These are phyloP conservation scores for Aeschynomene evenia DNA, from an alignment of 306 rosid genomes.

Conservation along the genomic window DNA sequence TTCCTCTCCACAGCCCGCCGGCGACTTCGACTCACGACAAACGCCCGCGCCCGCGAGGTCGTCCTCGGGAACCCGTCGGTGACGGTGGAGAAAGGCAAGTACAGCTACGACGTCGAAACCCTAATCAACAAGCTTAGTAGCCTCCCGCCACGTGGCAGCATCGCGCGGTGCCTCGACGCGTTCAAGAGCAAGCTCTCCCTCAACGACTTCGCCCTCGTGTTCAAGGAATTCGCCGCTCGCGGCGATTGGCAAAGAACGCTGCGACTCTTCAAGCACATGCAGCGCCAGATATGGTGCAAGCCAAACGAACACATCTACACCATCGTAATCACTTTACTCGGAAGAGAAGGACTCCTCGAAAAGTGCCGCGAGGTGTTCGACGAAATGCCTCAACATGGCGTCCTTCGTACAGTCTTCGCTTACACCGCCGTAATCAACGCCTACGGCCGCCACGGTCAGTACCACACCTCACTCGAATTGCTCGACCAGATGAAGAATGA, in stretches of 20 bases:
- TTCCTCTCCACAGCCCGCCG: background rate
- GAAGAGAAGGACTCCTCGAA: conserved; percentile 84
- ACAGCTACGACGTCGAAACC: conserved; percentile 90
- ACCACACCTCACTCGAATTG: conserved; percentile 60
- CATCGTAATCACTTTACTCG: conserved; percentile 77
- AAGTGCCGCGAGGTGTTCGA: conserved; percentile 86
- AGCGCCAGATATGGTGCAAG: conserved; percentile 98
- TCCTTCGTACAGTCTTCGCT: conserved; percentile 67
- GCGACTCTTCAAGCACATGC: conserved; percentile 88
- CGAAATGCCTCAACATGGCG: conserved; percentile 89
- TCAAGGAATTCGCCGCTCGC: conserved; percentile 93
- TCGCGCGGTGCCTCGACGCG: conserved; percentile 88
- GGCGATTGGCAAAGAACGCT: conserved; percentile 94
- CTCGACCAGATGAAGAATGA: conserved; percentile 77
- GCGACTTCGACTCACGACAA: conserved; percentile 16
- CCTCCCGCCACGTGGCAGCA: conserved; percentile 96
- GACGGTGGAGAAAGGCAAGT: conserved; percentile 81
- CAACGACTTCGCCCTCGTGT: conserved; percentile 85
- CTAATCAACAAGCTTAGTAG: conserved; percentile 84
- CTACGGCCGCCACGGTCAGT: conserved; percentile 89
- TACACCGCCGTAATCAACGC: conserved; percentile 91
- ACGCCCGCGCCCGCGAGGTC: conserved; percentile 66
- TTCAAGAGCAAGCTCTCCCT: conserved; percentile 88
- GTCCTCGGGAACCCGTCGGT: conserved; percentile 76
- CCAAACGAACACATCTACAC: conserved; percentile 90